These are phyloP conservation scores for Aspergillus oerlinghausenensis DNA, from an alignment of 2,329 filamentous ascomycete species.

Conservation along the genomic window DNA sequence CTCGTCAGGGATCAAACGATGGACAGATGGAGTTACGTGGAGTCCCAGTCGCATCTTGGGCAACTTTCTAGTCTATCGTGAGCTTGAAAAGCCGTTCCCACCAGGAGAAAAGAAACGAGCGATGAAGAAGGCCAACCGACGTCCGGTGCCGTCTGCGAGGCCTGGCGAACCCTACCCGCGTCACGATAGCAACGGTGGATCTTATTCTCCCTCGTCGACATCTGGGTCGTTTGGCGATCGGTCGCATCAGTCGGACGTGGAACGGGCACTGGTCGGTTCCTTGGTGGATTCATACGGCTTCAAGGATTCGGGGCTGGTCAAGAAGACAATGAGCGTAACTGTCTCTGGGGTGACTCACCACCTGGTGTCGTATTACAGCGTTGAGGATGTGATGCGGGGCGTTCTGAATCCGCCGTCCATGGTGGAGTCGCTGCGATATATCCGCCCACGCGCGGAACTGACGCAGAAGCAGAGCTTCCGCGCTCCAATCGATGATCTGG, in stretches of 20 bases:
- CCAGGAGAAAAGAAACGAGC: slow-evolving; percentile 82
- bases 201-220: slow-evolving; percentile 38
- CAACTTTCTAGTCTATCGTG: slow-evolving; percentile 81
- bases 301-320: slow-evolving; percentile 75
- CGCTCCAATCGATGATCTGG: slow-evolving; percentile 59
- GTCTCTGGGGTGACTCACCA: slow-evolving; percentile 74
- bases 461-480: slow-evolving; percentile 63
- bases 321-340: slow-evolving; percentile 85
- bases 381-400: slow-evolving; percentile 69
- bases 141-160: slow-evolving; percentile 40
- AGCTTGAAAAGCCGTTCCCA: slow-evolving; percentile 71
- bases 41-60: slow-evolving; percentile 80
- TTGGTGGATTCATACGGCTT: slow-evolving; percentile 87
- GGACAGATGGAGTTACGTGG: slow-evolving; percentile 91
- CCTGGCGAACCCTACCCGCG: slow-evolving; percentile 52
- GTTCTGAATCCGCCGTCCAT: slow-evolving; percentile 56
- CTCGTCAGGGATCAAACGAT: slow-evolving; percentile 85
- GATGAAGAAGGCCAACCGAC: slow-evolving; percentile 61
- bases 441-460: slow-evolving; percentile 56
- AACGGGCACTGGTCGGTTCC: slow-evolving; percentile 69
- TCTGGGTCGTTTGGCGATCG: slow-evolving; percentile 33
- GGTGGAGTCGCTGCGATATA: slow-evolving; percentile 46
- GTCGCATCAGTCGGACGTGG: slow-evolving; percentile 40
- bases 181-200: slow-evolving; percentile 34
- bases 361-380: slow-evolving; percentile 81